These are phyloP conservation scores for Neoboletus brunneissimus DNA, from an alignment of 768 basidiomycete genomes.

Conservation along the genomic window DNA sequence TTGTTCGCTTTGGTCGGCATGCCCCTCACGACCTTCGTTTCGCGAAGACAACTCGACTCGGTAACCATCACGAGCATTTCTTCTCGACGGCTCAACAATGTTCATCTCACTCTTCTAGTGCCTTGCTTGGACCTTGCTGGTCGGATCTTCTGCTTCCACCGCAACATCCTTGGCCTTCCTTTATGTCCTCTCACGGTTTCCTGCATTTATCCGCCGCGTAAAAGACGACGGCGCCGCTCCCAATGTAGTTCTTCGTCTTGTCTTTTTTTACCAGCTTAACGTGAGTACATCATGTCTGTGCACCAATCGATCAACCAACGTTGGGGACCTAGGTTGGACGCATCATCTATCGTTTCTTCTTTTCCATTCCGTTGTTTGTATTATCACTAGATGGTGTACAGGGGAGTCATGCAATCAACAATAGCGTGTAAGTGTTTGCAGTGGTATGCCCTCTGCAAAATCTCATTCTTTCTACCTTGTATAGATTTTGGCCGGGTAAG, in stretches of 20 bases:
- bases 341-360: conserved; percentile 73
- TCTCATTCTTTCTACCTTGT: conserved; percentile 1
- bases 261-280: conserved; percentile 76
- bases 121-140: conserved; percentile 72
- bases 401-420: conserved; percentile 47
- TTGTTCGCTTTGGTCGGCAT: conserved; percentile 62
- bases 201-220: conserved; percentile 65
- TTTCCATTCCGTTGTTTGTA: conserved; percentile 65
- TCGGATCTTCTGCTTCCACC: conserved; percentile 64
- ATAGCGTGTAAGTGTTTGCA: conserved; percentile 49
- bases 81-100: not conserved
- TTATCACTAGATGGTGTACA: conserved; percentile 64
- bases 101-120: conserved; percentile 41
- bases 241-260: conserved; percentile 67
- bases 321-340: conserved; percentile 51
- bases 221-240: conserved; percentile 73
- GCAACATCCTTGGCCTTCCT: conserved; percentile 68
- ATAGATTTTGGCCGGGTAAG: conserved; percentile 62
- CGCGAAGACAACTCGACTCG: conserved; percentile 55
- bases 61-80: conserved; percentile 33
- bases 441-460: not conserved
- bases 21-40: conserved; percentile 64
- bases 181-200: conserved; percentile 69
- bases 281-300: conserved; percentile 41
- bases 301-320: not conserved